A percentile compares a stretch with the other conserved stretches of the same genome.
These are phyloP conservation scores for Aspergillus ochraceus DNA, from an alignment of 2,329 filamentous ascomycete genomes.

Conservation along the genomic window DNA sequence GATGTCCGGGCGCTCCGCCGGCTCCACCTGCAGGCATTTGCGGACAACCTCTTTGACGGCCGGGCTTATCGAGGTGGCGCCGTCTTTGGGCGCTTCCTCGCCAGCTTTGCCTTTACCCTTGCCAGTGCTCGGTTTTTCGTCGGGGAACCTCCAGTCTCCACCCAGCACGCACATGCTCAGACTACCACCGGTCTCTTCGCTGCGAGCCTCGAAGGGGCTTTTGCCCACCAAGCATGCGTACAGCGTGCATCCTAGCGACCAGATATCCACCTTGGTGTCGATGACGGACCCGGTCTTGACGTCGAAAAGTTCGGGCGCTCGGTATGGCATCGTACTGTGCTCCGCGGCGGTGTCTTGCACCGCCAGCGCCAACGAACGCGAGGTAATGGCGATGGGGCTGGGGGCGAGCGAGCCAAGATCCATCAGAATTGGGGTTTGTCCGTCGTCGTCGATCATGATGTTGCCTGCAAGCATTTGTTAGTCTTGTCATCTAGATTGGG, in stretches of 20 bases:
- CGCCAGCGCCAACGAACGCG: slow-evolving; percentile 82
- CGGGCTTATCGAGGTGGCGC: slow-evolving; percentile 68
- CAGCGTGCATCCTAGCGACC: slow-evolving; percentile 95
- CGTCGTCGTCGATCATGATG: slow-evolving; percentile 96
- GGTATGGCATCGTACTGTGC: slow-evolving; percentile 98
- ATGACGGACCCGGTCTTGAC: slow-evolving; percentile 90
- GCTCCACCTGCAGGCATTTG: slow-evolving; percentile 82
- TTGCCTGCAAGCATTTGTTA: slow-evolving; percentile 58
- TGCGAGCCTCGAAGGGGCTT: slow-evolving; percentile 92
- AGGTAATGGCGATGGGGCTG: slow-evolving; percentile 85
- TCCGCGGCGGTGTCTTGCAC: slow-evolving; percentile 94
- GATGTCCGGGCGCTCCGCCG: slow-evolving; percentile 81
- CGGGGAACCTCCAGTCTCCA: slow-evolving; percentile 95
- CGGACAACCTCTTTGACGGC: slow-evolving; percentile 83
- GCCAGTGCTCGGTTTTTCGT: slow-evolving; percentile 67
- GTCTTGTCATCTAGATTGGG: neutral
- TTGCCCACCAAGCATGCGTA: slow-evolving; percentile 97
- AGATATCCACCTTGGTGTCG: slow-evolving; percentile 97
- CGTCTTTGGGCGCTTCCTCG: slow-evolving; percentile 28
- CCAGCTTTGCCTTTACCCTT: slow-evolving; percentile 56
- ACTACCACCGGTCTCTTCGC: slow-evolving; percentile 92
- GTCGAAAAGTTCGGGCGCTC: slow-evolving; percentile 95
- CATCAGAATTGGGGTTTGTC: slow-evolving; percentile 89
- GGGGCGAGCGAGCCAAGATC: slow-evolving; percentile 89
- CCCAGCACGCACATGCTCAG: slow-evolving; percentile 89